Percentiles rank a stretch among this genome's conserved stretches.
These are phyloP conservation scores for Suillus luteus DNA, from an alignment of 768 basidiomycete species.

Conservation along the genomic window DNA sequence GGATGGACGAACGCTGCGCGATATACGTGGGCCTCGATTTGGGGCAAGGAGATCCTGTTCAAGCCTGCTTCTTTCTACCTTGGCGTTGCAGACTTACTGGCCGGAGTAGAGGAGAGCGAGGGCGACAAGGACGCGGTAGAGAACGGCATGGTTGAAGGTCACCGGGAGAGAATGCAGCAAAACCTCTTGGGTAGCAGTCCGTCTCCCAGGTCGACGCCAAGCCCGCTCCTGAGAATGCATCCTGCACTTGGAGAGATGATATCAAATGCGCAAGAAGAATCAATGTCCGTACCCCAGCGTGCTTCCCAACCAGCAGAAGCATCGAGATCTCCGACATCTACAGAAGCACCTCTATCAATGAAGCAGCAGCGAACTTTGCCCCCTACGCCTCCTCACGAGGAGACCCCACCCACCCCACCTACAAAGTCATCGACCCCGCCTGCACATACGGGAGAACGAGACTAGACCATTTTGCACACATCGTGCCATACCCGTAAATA, in stretches of 20 bases:
- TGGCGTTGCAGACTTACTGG: constrained; percentile 76
- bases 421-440: background rate
- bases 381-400: background rate
- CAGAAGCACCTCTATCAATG: background rate
- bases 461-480: constrained; percentile 3
- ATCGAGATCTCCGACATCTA: background rate
- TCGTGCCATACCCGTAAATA: constrained; percentile 2
- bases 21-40: constrained; percentile 88
- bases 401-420: background rate
- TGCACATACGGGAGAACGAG: background rate
- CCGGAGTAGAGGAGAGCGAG: constrained; percentile 71
- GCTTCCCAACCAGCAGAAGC: background rate
- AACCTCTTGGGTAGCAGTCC: background rate
- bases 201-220: constrained; percentile 1
- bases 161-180: background rate
- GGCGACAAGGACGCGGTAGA: constrained; percentile 11
- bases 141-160: background rate
- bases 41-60: constrained; percentile 88
- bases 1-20: constrained; percentile 92
- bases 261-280: constrained; percentile 3
- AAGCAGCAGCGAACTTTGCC: constrained; percentile 4
- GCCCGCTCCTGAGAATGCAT: constrained; percentile 2
- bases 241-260: constrained; percentile 9
- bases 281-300: background rate
- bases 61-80: constrained; percentile 91